A percentile compares a stretch with the other conserved stretches of the same genome.
phyloP scores from a whole-genome alignment of 2,329 filamentous ascomycete species.

The Aspergillus sojae region DNA sequence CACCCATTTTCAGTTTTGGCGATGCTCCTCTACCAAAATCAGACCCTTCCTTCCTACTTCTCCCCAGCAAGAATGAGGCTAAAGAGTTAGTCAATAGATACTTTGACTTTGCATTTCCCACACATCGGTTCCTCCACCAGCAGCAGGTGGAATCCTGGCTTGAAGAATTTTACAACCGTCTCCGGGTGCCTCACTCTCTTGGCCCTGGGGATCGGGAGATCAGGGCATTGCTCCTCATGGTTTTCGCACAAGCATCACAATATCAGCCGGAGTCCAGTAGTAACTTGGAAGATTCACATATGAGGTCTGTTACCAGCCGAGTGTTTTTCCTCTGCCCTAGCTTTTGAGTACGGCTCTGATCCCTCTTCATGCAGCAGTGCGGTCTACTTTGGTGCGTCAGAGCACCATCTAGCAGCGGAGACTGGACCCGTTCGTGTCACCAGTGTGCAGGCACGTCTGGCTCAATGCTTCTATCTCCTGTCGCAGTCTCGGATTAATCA shows the following conservation, averaged over 20 bases:
- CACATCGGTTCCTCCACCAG: slow-evolving; percentile 24
- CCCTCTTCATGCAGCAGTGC: slow-evolving; percentile 9
- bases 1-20: slow-evolving; percentile 21
- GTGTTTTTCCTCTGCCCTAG: fast-evolving
- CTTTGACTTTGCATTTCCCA: slow-evolving; percentile 25
- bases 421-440: slow-evolving; percentile 35
- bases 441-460: slow-evolving; percentile 46
- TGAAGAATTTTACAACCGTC: slow-evolving; percentile 18
- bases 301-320: slow-evolving; percentile 9
- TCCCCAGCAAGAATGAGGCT: slow-evolving; percentile 15
- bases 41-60: slow-evolving; percentile 17
- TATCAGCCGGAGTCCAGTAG: slow-evolving; percentile 38
- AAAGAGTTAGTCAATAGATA: slow-evolving; percentile 18
- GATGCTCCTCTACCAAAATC: slow-evolving; percentile 17
- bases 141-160: slow-evolving; percentile 19
- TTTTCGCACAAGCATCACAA: slow-evolving; percentile 56
- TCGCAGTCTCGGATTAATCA: slow-evolving; percentile 39
- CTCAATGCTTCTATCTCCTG: slow-evolving; percentile 38
- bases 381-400: slow-evolving; percentile 25
- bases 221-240: slow-evolving; percentile 55
- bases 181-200: slow-evolving; percentile 1
- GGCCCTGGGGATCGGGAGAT: slow-evolving; percentile 13
- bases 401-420: slow-evolving; percentile 37
- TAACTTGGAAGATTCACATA: slow-evolving; percentile 19
- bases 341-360: background rate